phyloP scores from a whole-genome alignment of 2,329 filamentous ascomycete genomes.

The Thelonectria rubi region DNA sequence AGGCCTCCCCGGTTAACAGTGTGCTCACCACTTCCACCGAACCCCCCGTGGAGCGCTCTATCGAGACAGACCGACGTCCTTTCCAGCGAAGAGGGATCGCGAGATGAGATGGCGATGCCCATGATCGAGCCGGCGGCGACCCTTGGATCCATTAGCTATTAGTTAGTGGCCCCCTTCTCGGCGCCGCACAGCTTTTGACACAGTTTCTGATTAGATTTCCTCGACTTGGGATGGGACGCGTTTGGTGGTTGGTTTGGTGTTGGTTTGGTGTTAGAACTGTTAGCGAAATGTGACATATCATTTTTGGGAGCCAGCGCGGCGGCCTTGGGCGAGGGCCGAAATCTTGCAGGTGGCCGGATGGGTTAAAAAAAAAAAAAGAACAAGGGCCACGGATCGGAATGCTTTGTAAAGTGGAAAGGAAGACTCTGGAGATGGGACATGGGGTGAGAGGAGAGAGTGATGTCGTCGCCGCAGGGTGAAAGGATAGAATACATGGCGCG shows the following conservation, averaged over 20 bases:
- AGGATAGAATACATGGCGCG: neutral
- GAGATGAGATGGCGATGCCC: neutral
- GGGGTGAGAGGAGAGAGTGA: slow-evolving; percentile 8
- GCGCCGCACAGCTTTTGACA: no score
- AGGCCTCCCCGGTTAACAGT: slow-evolving; percentile 2
- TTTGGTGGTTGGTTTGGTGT: neutral
- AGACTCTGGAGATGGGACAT: no score
- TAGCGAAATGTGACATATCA: slow-evolving; percentile 37
- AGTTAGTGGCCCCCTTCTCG: slow-evolving; percentile 23
- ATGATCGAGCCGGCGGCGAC: neutral
- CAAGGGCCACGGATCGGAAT: no score
- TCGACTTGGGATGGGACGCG: slow-evolving; percentile 18
- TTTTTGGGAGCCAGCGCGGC: slow-evolving; percentile 7
- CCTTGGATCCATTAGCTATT: slow-evolving; percentile 25
- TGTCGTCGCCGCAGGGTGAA: no score
- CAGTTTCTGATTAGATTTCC: slow-evolving; percentile 39
- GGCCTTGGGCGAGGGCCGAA: neutral
- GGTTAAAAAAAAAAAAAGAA: neutral
- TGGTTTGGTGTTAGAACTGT: no score
- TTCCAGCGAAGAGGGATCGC: neutral
- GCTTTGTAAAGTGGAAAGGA: no score
- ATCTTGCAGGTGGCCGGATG: slow-evolving; percentile 1
- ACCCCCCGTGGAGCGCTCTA: neutral
- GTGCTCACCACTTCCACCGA: neutral
- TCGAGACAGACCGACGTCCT: neutral